Conservation (phyloP, 345 rosid genomes). For the Chamaenerion angustifolium region DNA sequence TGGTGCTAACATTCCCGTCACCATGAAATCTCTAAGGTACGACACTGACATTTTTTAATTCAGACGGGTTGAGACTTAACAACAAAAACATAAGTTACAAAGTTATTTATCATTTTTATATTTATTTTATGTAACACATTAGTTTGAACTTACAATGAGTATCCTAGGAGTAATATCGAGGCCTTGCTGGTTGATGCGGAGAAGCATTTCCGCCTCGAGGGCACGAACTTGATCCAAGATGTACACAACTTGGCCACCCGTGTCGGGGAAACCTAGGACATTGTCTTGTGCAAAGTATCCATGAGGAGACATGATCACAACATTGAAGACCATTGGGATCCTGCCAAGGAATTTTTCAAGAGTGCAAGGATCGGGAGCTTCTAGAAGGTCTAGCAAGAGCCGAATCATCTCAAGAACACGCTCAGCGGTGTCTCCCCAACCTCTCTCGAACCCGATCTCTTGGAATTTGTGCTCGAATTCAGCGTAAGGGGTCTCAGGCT, state of each 20-base stretch:
- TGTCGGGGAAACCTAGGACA: constrained; percentile 93
- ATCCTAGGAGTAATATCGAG: constrained; percentile 78
- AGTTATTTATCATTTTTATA: too few relatives aligned
- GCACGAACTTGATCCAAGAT: constrained; percentile 99
- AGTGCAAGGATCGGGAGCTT: constrained; percentile 96
- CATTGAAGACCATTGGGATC: constrained; percentile 93
- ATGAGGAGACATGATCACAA: constrained; percentile 88
- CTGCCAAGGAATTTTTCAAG: constrained; percentile 83
- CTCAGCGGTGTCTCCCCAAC: constrained; percentile 86
- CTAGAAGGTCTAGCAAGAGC: constrained; percentile 86
- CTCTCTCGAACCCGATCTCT: constrained; percentile 87
- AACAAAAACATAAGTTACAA: too few relatives aligned
- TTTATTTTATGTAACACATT: too few relatives aligned
- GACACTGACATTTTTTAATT: too few relatives aligned
- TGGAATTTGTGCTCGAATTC: constrained; percentile 69
- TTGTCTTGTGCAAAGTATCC: constrained; percentile 96
- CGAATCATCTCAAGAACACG: constrained; percentile 81
- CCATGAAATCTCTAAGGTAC: too few relatives aligned
- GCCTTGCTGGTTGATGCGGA: constrained; percentile 84
- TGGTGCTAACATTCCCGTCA: too few relatives aligned
- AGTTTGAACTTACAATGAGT: constrained; percentile 41
- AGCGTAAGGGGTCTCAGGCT: constrained; percentile 41
- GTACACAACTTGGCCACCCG: constrained; percentile 99
- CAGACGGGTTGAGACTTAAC: too few relatives aligned
- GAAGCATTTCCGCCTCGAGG: constrained; percentile 81